Percentiles rank a stretch among this genome's conserved stretches.
These are phyloP conservation scores for Colletotrichum abscissum DNA, from an alignment of 2,329 filamentous ascomycete genomes.

Conservation along the genomic window DNA sequence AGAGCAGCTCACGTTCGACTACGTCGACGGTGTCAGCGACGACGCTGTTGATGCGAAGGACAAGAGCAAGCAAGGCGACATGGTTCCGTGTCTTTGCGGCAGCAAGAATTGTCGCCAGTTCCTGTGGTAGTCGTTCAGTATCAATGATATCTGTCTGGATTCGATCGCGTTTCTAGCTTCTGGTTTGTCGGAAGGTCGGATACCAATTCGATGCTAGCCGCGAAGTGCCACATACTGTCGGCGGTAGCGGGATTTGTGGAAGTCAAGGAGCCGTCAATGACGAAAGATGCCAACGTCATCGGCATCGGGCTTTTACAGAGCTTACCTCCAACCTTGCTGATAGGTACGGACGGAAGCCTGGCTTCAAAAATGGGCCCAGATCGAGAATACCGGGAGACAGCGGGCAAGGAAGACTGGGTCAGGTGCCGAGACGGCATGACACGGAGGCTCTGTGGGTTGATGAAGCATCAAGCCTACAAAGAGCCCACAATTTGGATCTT, in stretches of 20 bases:
- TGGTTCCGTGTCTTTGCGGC: slow-evolving; percentile 72
- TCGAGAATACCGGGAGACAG: background rate
- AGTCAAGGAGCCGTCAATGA: background rate
- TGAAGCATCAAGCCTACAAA: background rate
- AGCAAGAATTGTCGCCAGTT: slow-evolving; percentile 75
- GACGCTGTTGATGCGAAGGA: slow-evolving; percentile 61
- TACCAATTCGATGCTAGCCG: background rate
- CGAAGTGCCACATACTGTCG: background rate
- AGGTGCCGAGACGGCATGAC: background rate
- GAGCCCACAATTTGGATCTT: background rate
- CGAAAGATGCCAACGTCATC: slow-evolving; percentile 19
- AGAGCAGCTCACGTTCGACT: slow-evolving; percentile 84
- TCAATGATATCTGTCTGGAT: too few species aligned
- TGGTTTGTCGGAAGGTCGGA: background rate
- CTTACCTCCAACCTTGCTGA: background rate
- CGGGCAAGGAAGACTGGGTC: background rate
- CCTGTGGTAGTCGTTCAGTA: slow-evolving; percentile 64
- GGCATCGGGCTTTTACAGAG: background rate
- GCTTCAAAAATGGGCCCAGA: background rate
- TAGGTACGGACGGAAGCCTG: background rate
- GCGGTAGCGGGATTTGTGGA: background rate
- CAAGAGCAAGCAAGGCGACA: slow-evolving; percentile 59
- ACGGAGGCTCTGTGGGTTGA: slow-evolving; percentile 16
- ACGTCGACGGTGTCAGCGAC: slow-evolving; percentile 73
- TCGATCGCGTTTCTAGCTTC: background rate